phyloP scores from a whole-genome alignment of 2,329 filamentous ascomycete genomes.

The Cytospora chrysosperma region DNA sequence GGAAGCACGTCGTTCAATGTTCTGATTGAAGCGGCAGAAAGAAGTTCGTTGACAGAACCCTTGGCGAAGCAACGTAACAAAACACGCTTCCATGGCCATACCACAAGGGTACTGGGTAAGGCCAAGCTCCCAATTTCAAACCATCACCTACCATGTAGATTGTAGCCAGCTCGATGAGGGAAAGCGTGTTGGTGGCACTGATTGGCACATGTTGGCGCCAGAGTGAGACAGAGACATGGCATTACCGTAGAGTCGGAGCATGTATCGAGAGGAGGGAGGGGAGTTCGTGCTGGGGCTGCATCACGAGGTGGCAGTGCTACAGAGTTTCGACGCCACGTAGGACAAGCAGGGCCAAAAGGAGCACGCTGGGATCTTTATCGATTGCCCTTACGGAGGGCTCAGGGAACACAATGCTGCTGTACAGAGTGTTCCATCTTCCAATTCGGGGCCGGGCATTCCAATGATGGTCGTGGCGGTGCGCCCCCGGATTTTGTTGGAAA shows the following conservation, averaged over 20 bases:
- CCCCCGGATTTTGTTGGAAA: conserved; percentile 16
- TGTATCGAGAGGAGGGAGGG: not conserved
- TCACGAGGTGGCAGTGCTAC: conserved; percentile 18
- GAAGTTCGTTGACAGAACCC: not conserved
- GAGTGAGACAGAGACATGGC: conserved; percentile 5
- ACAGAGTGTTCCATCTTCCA: not conserved
- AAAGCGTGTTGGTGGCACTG: not conserved
- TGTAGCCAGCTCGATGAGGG: not conserved
- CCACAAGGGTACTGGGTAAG: not conserved
- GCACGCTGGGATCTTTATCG: not conserved
- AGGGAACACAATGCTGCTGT: not conserved
- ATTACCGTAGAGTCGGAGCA: conserved; percentile 2
- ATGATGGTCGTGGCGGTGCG: conserved; percentile 10
- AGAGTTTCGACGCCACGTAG: conserved; percentile 12
- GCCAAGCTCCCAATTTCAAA: not conserved
- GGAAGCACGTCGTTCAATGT: not conserved
- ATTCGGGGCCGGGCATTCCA: conserved; percentile 4
- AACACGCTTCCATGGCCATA: not conserved
- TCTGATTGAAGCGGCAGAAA: not conserved
- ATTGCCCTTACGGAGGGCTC: not conserved
- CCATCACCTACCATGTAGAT: not conserved
- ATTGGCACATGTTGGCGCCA: conserved; percentile 8
- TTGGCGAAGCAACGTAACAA: not conserved
- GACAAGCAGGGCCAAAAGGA: not conserved
- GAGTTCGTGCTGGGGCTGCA: not conserved